phyloP scores from a whole-genome alignment of 2,329 filamentous ascomycete species.

The Neonectria ditissima region DNA sequence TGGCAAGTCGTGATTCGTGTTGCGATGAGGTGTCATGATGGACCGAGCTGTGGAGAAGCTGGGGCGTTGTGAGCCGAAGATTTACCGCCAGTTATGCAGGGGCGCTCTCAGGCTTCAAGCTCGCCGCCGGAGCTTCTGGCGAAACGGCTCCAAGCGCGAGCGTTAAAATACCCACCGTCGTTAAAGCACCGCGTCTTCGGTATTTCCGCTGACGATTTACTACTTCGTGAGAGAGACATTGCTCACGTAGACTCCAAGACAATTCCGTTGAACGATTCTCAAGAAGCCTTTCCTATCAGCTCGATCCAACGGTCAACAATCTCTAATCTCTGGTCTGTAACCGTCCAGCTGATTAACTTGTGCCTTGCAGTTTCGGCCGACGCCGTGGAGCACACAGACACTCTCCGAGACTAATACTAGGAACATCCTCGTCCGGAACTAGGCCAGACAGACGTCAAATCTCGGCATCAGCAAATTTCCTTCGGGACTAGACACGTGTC shows the following conservation, averaged over 20 bases:
- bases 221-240: not conserved
- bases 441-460: slow-evolving; percentile 19
- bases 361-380: not conserved
- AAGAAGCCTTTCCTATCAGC: not conserved
- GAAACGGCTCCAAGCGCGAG: slow-evolving; percentile 18
- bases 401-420: slow-evolving; percentile 26
- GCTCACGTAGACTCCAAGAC: not conserved
- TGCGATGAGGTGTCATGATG: slow-evolving; percentile 49
- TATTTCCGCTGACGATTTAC: not conserved
- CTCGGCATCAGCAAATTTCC: slow-evolving; percentile 21
- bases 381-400: slow-evolving; percentile 1
- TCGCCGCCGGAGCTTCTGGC: slow-evolving; percentile 18
- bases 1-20: slow-evolving; percentile 33
- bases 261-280: no score
- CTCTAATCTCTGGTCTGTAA: not conserved
- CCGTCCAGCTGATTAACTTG: not conserved
- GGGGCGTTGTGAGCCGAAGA: slow-evolving; percentile 29
- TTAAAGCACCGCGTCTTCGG: slow-evolving; percentile 2
- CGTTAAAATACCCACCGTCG: slow-evolving; percentile 1
- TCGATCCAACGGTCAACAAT: not conserved
- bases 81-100: slow-evolving; percentile 37
- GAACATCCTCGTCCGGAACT: slow-evolving; percentile 33
- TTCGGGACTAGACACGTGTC: slow-evolving; percentile 39
- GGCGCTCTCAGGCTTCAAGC: not conserved
- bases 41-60: slow-evolving; percentile 37